Evolutionary conservation across 805 yeast species (phyloP), one percentile per base, ranked within the genome.

Genomic region (Saccharomycopsis sp.): DNA sequence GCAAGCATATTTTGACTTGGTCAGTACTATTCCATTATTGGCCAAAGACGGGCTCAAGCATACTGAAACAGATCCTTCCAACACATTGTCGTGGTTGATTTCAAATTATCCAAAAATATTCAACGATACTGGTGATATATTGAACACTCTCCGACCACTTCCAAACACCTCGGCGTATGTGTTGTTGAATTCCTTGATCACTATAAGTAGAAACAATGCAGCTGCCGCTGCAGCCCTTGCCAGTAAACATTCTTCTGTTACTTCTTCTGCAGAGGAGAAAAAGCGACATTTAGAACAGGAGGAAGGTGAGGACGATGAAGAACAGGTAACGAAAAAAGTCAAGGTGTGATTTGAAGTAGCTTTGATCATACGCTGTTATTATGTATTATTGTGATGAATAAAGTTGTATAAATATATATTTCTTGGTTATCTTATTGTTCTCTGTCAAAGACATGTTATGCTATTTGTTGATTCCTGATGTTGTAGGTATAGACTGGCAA

Each of bases 111-210:
- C 57, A 3, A 40, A 40, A 14, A 57, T 57, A 12, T 57, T 54
- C 46, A 54, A 51, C 23, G 60, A 57, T n/a, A 51, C 60, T 9
- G 60, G 60, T 18, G 58, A 57, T 44, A 54, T 57, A 15, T 24
- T 57, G 5, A 55, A 51, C 20, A 57, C 60, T 21, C 24, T 57
- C 3, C 24, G 53, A 5, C 60, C 58, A 2, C 21, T 34, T 2
- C 57, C 60, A n/a, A 41, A 57, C 34, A 54, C 60, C 2, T 50
- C 55, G 3, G 60, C 60, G 5, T 54, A 57, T 21, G 34, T 54
- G 18, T 51, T 57, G 34, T 51, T 57, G 55, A 57, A 57, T 23
- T 54, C 57, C 12, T 44, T 56, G 44, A 56, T 56, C n/a, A 50
- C 52, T 20, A 24, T 20, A 7, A 50, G 16, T 8, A 24, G 34